phyloP scores from a whole-genome alignment of 73 alveolate genomes.

The Tetrahymena elliotti region DNA sequence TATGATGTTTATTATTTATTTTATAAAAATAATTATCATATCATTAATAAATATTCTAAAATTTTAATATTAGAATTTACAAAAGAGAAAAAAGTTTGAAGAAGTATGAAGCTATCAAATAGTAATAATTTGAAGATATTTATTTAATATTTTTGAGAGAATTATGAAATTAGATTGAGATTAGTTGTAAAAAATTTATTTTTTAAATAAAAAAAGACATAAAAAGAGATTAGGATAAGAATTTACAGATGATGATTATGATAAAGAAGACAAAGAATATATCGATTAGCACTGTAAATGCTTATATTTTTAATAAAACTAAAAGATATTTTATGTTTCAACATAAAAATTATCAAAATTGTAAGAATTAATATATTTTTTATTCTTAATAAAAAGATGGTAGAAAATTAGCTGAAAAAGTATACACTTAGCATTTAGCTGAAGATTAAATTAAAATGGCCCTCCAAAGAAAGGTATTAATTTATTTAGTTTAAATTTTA shows the following conservation, averaged over 20 bases:
- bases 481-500: background rate
- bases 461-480: background rate
- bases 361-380: background rate
- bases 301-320: too few species aligned
- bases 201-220: background rate
- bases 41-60: background rate
- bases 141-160: background rate
- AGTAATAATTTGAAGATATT: background rate
- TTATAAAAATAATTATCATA: background rate
- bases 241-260: background rate
- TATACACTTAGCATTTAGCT: background rate
- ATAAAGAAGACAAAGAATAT: background rate
- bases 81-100: background rate
- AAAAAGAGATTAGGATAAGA: background rate
- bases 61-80: background rate
- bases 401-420: background rate
- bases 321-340: background rate
- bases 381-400: background rate
- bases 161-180: background rate
- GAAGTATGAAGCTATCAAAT: background rate
- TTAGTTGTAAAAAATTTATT: background rate
- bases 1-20: background rate
- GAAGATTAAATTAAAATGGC: background rate
- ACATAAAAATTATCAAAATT: background rate
- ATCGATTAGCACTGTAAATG: background rate